A percentile compares a stretch with the other conserved stretches of the same genome.
Evolutionary conservation across 805 yeast genomes (phyloP).

Genomic region (Ogataea pini): DNA sequence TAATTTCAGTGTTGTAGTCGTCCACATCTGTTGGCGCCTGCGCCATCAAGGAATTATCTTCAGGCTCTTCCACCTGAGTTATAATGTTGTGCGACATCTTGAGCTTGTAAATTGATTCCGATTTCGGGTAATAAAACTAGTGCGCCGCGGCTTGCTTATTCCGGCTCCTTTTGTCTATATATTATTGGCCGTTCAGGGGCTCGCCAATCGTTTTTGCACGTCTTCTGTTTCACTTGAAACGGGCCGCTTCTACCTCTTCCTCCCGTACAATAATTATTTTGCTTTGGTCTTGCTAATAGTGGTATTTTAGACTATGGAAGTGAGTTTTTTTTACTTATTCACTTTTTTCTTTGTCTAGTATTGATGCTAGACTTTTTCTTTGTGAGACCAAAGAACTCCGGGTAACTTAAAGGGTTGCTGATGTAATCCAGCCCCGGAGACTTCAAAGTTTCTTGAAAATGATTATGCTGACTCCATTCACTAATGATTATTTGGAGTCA

Average conservation of each 20-base stretch:
- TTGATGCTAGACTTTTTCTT: neutral
- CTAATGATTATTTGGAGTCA: too few species aligned
- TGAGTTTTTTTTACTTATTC: neutral
- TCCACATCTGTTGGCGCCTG: conserved; percentile 33
- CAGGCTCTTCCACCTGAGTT: conserved; percentile 62
- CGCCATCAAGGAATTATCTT: conserved; percentile 20
- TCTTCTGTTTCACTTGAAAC: neutral
- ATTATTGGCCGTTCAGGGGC: neutral
- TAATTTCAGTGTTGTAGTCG: conserved; percentile 67
- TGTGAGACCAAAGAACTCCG: neutral
- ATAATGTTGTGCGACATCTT: conserved; percentile 47
- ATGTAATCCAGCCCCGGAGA: too few species aligned
- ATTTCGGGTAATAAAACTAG: neutral
- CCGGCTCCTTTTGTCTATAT: neutral
- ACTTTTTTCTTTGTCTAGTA: neutral
- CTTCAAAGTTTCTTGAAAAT: too few species aligned
- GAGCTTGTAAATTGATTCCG: neutral
- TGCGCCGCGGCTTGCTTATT: conserved; percentile 7
- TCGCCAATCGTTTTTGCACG: neutral
- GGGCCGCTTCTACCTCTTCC: conserved; percentile 1
- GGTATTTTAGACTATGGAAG: neutral
- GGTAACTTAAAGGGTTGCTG: neutral
- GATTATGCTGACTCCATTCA: too few species aligned
- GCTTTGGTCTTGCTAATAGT: neutral
- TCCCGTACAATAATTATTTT: neutral